Base-by-base conservation (phyloP, 306 rosid species). In the Castanea sativa region DNA sequence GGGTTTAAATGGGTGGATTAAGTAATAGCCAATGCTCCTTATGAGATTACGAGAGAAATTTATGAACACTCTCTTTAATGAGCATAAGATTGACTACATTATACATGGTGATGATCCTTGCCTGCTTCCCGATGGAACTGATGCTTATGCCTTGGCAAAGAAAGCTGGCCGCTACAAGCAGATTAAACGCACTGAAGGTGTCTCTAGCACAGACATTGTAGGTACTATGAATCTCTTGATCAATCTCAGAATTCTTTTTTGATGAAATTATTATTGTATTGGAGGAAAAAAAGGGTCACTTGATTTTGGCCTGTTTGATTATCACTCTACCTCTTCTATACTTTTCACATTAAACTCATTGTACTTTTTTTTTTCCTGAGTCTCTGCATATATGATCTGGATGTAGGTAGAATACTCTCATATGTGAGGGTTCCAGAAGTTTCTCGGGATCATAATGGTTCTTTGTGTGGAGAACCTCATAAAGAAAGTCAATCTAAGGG, bases 41-140 rank as follows among this genome's bases (percentile, higher is more conserved):
- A 96, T 86, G 99, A 86, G 79, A 96, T 96, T 79, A 93, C 97
- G n/a, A 6, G 97, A 93, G 76, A 77, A 90, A 73, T 96, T 96
- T 88, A 91, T 96, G 98, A 78, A 89, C 80, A 96, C 81, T 53
- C 99, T 96, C 87, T 96, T 96, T 81, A 90, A 85, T 77, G 99
- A 96, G 82, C 85, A 96, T 89, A 96, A 91, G 77, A 93, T 96
- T 79, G 99, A 96, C 81, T 96, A 90, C 74, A 91, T 96, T 83
- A 93, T 96, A 80, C 99, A 96, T 52, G 99, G 99, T n/a, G 99
- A 96, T 81, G 99, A 96, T 83, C 99, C 99, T 76, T 96, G 99
- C 92, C 82, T 96, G 79, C 99, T 96, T 88, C 98, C 99, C 55
- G 99, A 96, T 73, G 99, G 99, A 83, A 93, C 97, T 63, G 99